Evolutionary conservation across 805 yeast species (phyloP), one percentile per base, ranked within the genome.

Genomic region (Lachancea waltii): DNA sequence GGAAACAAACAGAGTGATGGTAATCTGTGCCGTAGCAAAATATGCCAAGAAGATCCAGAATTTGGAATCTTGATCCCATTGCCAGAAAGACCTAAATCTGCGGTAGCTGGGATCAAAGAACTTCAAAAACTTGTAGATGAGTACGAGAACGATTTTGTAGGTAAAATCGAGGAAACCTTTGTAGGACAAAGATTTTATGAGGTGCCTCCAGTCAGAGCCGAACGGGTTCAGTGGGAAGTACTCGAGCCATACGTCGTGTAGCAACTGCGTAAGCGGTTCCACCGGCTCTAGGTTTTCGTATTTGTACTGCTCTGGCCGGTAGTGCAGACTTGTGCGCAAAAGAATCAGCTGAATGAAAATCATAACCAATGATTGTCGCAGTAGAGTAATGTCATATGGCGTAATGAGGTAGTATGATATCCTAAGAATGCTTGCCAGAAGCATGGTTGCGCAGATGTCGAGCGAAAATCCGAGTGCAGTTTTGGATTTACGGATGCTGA

Each of bases 361-460:
- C 95, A 86, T 87, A n/a, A 85, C 75, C 29, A 82, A 51, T 25
- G 92, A 77, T 55, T 89, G 97, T 44, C 90, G 64, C 30, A 87
- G 65, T 29, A 87, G 61, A 2, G 94, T 75, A n/a, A 73, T 59
- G 56, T 87, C 96, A 55, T 80, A 87, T 0, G 95, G 95, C 32
- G 79, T 73, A 35, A 85, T 79, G 44, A 81, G 58, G 64, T 81
- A 89, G 64, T 85, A 87, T 40, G 77, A 75, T 19, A 87, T 79
- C 47, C 94, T 68, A 32, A 86, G 62, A 4, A 78, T 73, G 29
- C 86, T 73, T 1, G 95, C 80, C 46, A 85, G 68, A 44, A 87
- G 57, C 95, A 89, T 86, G 5, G 95, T 85, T 5, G 86, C 89
- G 62, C 96, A 89, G 8, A 89, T 84, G 60, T 89, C 97, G n/a